Base-by-base conservation (phyloP, 176 grass and related monocot species). In the Cenchrus purpureus region DNA sequence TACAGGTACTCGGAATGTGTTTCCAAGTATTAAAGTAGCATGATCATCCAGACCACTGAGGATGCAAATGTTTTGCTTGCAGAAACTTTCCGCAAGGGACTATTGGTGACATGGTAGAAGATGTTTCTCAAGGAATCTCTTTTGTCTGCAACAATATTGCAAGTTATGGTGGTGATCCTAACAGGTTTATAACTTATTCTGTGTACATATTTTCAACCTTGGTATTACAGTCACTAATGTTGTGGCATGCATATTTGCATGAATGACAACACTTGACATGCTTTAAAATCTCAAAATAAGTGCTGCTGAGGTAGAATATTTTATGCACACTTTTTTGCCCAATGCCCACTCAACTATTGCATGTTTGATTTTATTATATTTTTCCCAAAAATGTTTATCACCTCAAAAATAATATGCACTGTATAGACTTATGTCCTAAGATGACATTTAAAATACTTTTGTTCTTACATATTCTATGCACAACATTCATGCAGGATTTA, bases 1-100 rank as follows among this genome's bases (percentile, higher is more conserved):
- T 98, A 98, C 70, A 98, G 96, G 93, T 98, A 87, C 43, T 20
- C 7, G 12, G 8, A 62, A 82, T 62, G 58, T 54, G 53, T 51
- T 73, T 55, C 74, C 62, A 59, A 44, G 59, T 74, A 66, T 40
- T 16, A 84, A 54, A 63, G 40, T 40, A 82, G 44, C 59, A 82
- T 64, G 15, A 15, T 74, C 20, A 2, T n/a, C 69, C 34, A 80
- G 79, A 68, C 20, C n/a, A 91, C 73, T 64, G 68, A 59, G 32
- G 44, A 69, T 56, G 67, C 0, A 71, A 79, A 75, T 69, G 52
- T 6, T 80, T 74, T 91, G 59, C 90, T 81, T 83, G 49, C 85
- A 98, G 96, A 91, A 98, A 98, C 45, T 98, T 98, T 58, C 96
- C 96, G 86, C 93, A 98, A 74, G 96, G 96, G 73, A 98, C 96